Evolutionary conservation across 2,329 filamentous ascomycete genomes (phyloP).

Genomic region (Colletotrichum sp.): DNA sequence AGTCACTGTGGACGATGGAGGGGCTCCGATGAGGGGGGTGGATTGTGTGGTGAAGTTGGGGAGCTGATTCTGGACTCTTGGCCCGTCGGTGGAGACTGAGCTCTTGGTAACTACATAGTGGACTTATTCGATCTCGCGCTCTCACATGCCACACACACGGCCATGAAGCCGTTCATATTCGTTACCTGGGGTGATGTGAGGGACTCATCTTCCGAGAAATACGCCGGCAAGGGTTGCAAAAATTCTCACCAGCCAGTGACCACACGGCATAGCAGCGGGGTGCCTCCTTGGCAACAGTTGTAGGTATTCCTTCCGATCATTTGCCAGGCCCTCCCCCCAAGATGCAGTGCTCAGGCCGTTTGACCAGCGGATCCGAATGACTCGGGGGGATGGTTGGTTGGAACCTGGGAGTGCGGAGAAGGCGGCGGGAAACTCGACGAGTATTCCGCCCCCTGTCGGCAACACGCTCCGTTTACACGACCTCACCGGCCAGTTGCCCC

Average conservation of each 20-base stretch:
- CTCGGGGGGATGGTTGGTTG: neutral
- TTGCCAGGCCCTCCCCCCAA: neutral
- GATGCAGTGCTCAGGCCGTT: neutral
- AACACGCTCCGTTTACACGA: neutral
- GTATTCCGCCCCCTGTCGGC: conserved; percentile 6
- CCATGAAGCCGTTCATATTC: neutral
- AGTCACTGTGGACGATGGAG: conserved; percentile 23
- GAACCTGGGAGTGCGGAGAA: neutral
- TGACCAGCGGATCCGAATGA: neutral
- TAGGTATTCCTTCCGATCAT: neutral
- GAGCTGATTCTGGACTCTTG: conserved; percentile 12
- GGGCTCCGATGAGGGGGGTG: conserved; percentile 6
- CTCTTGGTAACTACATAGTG: neutral
- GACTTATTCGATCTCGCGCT: neutral
- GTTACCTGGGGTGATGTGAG: neutral
- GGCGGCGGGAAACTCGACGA: conserved; percentile 12
- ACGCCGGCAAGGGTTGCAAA: neutral
- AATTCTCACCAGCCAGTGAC: neutral
- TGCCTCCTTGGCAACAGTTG: neutral
- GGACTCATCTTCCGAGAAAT: conserved; percentile 1
- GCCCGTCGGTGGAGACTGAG: neutral
- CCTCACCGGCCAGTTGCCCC: neutral
- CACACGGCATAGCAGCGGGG: neutral
- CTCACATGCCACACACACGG: neutral
- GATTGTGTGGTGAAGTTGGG: conserved; percentile 9